Evolutionary conservation across 2,329 filamentous ascomycete genomes (phyloP), one percentile per base, ranked within the genome.

Genomic region (Penicillium janthinellum): DNA sequence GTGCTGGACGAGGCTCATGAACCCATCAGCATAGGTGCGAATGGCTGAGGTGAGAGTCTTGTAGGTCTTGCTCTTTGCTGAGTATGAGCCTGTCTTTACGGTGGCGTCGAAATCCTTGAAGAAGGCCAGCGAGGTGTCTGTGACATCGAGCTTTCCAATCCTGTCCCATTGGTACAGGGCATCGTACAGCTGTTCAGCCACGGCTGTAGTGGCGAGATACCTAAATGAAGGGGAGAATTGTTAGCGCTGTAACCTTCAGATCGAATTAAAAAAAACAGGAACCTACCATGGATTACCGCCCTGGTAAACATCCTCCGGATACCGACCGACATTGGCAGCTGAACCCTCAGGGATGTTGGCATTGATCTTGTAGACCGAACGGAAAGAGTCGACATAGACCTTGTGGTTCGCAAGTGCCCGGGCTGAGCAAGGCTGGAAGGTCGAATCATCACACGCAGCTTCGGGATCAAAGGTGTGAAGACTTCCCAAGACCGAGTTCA

Each of bases 151-250:
- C 11, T 81, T 86, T 3, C 86, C 86, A 31, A 81, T 75, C 50
- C 80, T 75, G 64, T 88, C 81, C 88, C 89, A 93, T 53, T 88
- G 85, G 64, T 88, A 87, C 3, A 91, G 70, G 1, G 90, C 88
- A 66, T 89, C 87, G 73, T 92, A 93, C 2, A 94, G 83, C 72
- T 90, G 87, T 74, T 93, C 90, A 6, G 90, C 90, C 0, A 89
- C 88, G 1, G 88, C 89, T 20, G 91, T 81, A 1, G 88, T 92
- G 66, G 55, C 64, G 20, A 63, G 61, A 38, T 65, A 67, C 67
- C 63, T 69, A 35, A n/a, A 25, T 7, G 6, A 25, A 7, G 20
- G 8, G 35, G 5, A 6, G 3, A 6, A 11, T 1, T 14, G n/a
- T 51, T 22, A 37, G 34, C 11, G 10, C 4, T n/a, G n/a, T 10